These are phyloP conservation scores for Arxiozyma telluris DNA, from an alignment of 1,139 yeast species.

Conservation along the genomic window DNA sequence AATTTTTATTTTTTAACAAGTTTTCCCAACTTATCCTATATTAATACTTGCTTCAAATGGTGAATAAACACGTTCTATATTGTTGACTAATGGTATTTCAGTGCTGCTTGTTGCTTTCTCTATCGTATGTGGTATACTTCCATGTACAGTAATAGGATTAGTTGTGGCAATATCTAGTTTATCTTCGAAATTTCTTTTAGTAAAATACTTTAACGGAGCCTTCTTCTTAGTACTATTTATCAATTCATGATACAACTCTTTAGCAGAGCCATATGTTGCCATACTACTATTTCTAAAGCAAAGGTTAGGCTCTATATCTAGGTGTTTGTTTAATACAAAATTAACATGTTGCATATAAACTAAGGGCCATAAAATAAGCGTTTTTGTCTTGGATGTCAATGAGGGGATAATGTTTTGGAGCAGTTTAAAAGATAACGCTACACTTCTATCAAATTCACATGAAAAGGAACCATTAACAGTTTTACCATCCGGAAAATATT, in stretches of 20 bases:
- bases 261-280: slow-evolving; percentile 28
- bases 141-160: slow-evolving; percentile 1
- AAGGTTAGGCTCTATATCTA: slow-evolving; percentile 26
- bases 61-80: not conserved
- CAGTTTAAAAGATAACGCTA: slow-evolving; percentile 37
- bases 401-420: slow-evolving; percentile 30
- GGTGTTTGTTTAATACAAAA: slow-evolving; percentile 28
- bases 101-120: not conserved
- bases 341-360: slow-evolving; percentile 27
- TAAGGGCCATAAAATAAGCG: slow-evolving; percentile 26
- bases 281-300: slow-evolving; percentile 20
- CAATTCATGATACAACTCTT: slow-evolving; percentile 20
- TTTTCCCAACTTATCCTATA: not conserved
- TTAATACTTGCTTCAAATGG: slow-evolving; percentile 4
- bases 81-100: not conserved
- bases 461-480: slow-evolving; percentile 37
- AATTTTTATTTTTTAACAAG: too few relatives aligned
- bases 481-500: slow-evolving; percentile 42
- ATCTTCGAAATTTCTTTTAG: not conserved
- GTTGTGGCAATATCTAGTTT: slow-evolving; percentile 1
- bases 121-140: not conserved
- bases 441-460: slow-evolving; percentile 46
- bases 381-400: slow-evolving; percentile 15
- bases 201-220: slow-evolving; percentile 1
- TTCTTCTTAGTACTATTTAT: not conserved